Evolutionary conservation across 1,139 yeast species (phyloP), one percentile per base, ranked within the genome.

Genomic region (Diutina scorzettiae): DNA sequence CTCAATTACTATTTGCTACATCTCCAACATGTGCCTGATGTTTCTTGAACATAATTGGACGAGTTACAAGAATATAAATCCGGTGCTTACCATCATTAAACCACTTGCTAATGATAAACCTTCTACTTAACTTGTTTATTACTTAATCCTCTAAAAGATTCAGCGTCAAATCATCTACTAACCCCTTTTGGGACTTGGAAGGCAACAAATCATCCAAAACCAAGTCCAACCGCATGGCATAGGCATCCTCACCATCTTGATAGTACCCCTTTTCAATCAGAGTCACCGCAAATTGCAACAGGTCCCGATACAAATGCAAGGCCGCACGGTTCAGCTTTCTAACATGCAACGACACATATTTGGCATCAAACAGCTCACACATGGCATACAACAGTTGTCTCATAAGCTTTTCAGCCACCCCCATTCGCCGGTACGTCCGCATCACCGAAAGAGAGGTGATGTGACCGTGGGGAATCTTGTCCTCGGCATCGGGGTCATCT

Each of bases 241-340:
- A 91, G n/a, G 98, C 98, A 63, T 93, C 97, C 60, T 93, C 99
- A 23, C 95, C 96, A 60, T 91, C 97, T 46, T 91, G 96, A 57
- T 91, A 91, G 59, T 93, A 91, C 18, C 82, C 73, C 52, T 78
- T 82, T 54, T 89, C 96, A 46, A 91, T 79, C 40, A 81, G 76
- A 44, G 81, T 71, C 40, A 86, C 91, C 53, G 78, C 89, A 58
- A 93, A 91, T 48, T 75, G 68, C 48, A 93, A 70, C 4, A 96
- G 83, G 55, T 86, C 95, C 57, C 83, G 72, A 65, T 91, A 91
- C 49, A 91, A 71, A 62, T 87, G 96, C 54, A 89, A 70, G 12
- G 98, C 98, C 14, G 98, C 98, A 54, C 87, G 66, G 63, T 91
- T 91, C 42, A 95, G 81, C 61, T 85, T 80, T 62, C 99, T 78